Conservation (phyloP, 140 eudicot genomes). For the Bidens hawaiensis region DNA sequence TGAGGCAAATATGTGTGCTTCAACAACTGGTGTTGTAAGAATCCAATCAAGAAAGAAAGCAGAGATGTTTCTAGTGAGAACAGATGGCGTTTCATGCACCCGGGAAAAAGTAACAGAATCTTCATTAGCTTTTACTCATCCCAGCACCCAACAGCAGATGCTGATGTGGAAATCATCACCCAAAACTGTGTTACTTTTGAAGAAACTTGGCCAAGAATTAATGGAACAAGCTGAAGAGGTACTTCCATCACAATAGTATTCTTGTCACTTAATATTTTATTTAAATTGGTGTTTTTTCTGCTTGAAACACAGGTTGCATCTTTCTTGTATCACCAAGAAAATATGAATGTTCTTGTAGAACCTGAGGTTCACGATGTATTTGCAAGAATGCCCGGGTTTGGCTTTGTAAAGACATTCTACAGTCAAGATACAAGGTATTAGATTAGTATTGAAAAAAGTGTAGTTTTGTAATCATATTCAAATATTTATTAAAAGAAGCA, state of each 20-base stretch:
- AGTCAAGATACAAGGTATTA: conserved; percentile 93
- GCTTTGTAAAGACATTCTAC: conserved; percentile 96
- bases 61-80: conserved; percentile 95
- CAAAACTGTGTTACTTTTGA: conserved; percentile 75
- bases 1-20: conserved; percentile 95
- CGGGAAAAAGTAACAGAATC: conserved; percentile 98
- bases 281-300: background rate
- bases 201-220: conserved; percentile 93
- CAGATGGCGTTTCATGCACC: conserved; percentile 92
- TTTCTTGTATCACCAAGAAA: conserved; percentile 82
- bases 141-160: conserved; percentile 99
- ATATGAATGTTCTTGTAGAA: conserved; percentile 95
- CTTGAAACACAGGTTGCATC: conserved; percentile 68
- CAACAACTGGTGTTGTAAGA: conserved; percentile 98
- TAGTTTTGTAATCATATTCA: background rate
- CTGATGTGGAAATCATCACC: conserved; percentile 99
- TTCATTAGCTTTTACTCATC: conserved; percentile 95
- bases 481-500: background rate
- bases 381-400: conserved; percentile 98
- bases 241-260: conserved; percentile 5
- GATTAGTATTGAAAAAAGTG: background rate
- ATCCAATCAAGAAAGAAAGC: conserved; percentile 95
- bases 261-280: background rate
- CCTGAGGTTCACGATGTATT: conserved; percentile 97
- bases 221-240: conserved; percentile 99